Percentiles rank a stretch among this genome's conserved stretches.
Conservation (phyloP, 371 early-diverging fungal species). For the Amoeboaphelidium protococcarum region DNA sequence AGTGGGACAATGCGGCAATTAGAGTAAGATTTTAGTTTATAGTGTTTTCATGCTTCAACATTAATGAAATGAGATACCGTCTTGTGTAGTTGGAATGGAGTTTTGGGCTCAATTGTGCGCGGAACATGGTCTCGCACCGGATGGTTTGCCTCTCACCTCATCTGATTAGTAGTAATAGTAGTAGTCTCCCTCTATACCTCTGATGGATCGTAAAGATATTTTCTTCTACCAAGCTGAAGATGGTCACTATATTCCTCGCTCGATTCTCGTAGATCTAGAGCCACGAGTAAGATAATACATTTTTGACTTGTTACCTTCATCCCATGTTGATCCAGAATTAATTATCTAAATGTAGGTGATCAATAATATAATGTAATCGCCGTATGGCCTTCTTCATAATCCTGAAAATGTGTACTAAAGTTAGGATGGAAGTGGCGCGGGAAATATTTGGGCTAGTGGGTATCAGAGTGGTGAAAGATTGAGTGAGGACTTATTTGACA, state of each 20-base stretch:
- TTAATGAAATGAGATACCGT: background rate
- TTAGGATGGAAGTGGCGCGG: conserved; percentile 83
- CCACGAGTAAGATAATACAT: conserved; percentile 69
- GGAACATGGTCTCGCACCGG: conserved; percentile 64
- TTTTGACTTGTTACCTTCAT: no score
- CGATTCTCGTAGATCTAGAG: conserved; percentile 70
- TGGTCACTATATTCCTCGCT: conserved; percentile 75
- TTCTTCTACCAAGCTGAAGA: conserved; percentile 54
- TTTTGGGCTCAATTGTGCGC: conserved; percentile 72
- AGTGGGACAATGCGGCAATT: conserved; percentile 93
- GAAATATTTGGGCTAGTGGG: conserved; percentile 85
- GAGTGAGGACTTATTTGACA: conserved; percentile 61
- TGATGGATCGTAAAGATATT: conserved; percentile 12
- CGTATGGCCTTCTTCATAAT: conserved; percentile 55
- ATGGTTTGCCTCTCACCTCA: conserved; percentile 47
- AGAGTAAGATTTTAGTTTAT: conserved; percentile 25
- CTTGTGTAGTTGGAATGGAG: conserved; percentile 46
- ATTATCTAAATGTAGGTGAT: conserved; percentile 21
- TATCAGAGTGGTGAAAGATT: conserved; percentile 49
- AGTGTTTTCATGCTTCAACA: background rate
- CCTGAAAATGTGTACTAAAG: conserved; percentile 70
- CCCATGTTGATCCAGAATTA: background rate
- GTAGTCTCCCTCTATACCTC: conserved; percentile 1
- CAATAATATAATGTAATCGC: conserved; percentile 32
- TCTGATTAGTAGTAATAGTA: background rate